phyloP scores from a whole-genome alignment of 75 land plant genomes.

The Pinus tabuliformis region DNA sequence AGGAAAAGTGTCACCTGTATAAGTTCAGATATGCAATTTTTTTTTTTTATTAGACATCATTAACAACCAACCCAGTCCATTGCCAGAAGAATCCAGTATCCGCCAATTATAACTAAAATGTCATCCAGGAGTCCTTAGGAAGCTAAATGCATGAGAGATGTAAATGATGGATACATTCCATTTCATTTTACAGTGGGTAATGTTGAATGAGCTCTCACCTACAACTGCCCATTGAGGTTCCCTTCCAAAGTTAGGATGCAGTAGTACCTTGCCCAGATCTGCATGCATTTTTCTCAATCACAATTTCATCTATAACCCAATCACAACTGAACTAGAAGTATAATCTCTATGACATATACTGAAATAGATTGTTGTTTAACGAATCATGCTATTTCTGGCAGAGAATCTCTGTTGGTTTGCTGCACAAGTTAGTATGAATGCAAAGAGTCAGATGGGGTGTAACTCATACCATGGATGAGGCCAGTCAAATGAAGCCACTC shows the following conservation, averaged over 20 bases:
- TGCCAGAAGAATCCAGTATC: no score
- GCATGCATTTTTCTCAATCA: slow-evolving; percentile 6
- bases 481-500: slow-evolving; percentile 89
- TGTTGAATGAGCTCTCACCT: slow-evolving; percentile 30
- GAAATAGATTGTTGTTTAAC: neutral
- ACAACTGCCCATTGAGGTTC: slow-evolving; percentile 95
- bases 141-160: neutral
- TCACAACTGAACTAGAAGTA: neutral
- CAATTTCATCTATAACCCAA: neutral
- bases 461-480: slow-evolving; percentile 70
- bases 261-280: slow-evolving; percentile 96
- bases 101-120: no score
- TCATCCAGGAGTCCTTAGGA: neutral
- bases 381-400: neutral
- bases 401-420: neutral
- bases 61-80: no score
- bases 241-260: slow-evolving; percentile 72
- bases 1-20: slow-evolving; percentile 84
- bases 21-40: neutral
- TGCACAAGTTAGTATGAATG: neutral
- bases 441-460: neutral
- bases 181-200: neutral
- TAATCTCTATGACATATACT: neutral
- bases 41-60: no score
- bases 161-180: neutral